A percentile compares a stretch with the other conserved stretches of the same genome.
Conservation (phyloP, 2,329 filamentous ascomycete genomes). For the Cylindrodendrum hubeiense region DNA sequence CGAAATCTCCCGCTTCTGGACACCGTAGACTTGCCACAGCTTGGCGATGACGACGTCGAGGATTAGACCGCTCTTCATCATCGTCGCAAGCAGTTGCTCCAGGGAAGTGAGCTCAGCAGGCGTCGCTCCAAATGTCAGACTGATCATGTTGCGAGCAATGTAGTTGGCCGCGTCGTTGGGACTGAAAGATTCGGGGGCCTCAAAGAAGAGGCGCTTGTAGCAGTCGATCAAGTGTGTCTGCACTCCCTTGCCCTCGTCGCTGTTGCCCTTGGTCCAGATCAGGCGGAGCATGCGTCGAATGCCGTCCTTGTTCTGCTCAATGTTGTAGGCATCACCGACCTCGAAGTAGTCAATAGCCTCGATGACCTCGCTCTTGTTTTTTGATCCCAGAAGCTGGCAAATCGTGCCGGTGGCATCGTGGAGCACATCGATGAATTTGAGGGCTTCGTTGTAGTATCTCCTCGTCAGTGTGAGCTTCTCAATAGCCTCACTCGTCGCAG, state of each 20-base stretch:
- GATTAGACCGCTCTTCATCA: conserved; percentile 95
- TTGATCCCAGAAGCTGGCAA: conserved; percentile 89
- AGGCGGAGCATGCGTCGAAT: conserved; percentile 96
- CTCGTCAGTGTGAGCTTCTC: conserved; percentile 88
- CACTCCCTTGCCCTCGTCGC: conserved; percentile 97
- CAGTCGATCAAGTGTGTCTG: conserved; percentile 97
- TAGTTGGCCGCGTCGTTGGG: conserved; percentile 94
- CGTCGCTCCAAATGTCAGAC: conserved; percentile 94
- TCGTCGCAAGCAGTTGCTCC: conserved; percentile 93
- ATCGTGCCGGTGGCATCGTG: conserved; percentile 85
- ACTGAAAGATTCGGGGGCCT: conserved; percentile 89
- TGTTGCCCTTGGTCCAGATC: conserved; percentile 99
- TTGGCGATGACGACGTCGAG: conserved; percentile 89
- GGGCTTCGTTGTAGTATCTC: conserved; percentile 92
- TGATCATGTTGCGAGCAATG: conserved; percentile 98
- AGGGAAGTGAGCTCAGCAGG: conserved; percentile 95
- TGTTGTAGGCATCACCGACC: conserved; percentile 93
- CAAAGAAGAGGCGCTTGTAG: conserved; percentile 96
- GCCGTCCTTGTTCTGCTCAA: conserved; percentile 91
- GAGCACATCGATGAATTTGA: conserved; percentile 93
- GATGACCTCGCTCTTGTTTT: conserved; percentile 98
- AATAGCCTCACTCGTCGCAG: conserved; percentile 88
- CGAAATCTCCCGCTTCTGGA: conserved; percentile 94
- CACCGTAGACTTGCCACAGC: conserved; percentile 97
- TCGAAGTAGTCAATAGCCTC: conserved; percentile 99